A percentile compares a stretch with the other conserved stretches of the same genome.
These are phyloP conservation scores for Ensete ventricosum DNA, from an alignment of 176 grass and related monocot species.

Conservation along the genomic window DNA sequence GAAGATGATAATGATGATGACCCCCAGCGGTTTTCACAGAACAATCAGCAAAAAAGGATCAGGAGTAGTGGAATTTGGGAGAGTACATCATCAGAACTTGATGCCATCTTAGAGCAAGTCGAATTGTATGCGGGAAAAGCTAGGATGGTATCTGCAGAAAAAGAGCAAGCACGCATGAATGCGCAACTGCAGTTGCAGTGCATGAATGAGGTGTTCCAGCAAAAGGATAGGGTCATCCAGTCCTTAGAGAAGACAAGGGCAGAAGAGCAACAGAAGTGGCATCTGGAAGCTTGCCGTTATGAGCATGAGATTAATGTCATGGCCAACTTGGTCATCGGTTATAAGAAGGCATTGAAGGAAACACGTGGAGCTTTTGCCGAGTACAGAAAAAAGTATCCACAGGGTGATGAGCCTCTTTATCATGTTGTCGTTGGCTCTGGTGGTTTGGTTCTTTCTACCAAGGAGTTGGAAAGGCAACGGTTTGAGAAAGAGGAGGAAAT, in stretches of 20 bases:
- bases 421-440: conserved; percentile 40
- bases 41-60: conserved; percentile 47
- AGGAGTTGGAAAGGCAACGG: conserved; percentile 51
- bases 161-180: conserved; percentile 39
- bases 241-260: conserved; percentile 40
- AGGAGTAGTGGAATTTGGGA: conserved; percentile 27
- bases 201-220: conserved; percentile 31
- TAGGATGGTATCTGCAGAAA: conserved; percentile 43
- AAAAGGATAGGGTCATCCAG: conserved; percentile 52
- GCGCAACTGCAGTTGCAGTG: conserved; percentile 40
- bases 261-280: conserved; percentile 58
- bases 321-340: conserved; percentile 42
- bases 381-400: conserved; percentile 59
- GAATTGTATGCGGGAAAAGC: conserved; percentile 30
- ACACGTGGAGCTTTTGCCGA: conserved; percentile 33
- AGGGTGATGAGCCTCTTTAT: conserved; percentile 39
- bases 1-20: conserved; percentile 44
- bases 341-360: conserved; percentile 49
- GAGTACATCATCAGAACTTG: conserved; percentile 28
- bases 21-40: conserved; percentile 37
- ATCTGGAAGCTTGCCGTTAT: conserved; percentile 43
- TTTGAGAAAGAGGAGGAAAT: conserved; percentile 37
- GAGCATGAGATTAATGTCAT: conserved; percentile 72
- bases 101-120: conserved; percentile 31
- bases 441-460: conserved; percentile 54